Base-by-base conservation (phyloP, 768 basidiomycete species). In the Cystoderma amianthinum region DNA sequence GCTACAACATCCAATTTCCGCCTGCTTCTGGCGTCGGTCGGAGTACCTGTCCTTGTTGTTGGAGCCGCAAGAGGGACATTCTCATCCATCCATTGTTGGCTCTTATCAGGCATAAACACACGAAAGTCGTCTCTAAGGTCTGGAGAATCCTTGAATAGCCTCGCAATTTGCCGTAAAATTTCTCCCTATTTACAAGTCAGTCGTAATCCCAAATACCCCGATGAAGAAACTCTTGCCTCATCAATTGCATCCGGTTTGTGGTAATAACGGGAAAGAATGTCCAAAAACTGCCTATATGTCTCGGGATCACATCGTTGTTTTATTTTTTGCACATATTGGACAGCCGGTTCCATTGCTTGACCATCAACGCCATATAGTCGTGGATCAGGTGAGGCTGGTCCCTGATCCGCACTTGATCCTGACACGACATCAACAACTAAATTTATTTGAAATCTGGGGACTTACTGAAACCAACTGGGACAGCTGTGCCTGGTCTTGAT, bases 291-390 rank as follows among this genome's bases (percentile, higher is more conserved):
- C 41, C 77, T 75, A 49, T 90, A 91, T 3, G 86, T 92, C 12
- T 92, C 90, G 0, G 89, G 77, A 47, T 95, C 88, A 61, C 90
- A 96, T 12, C 92, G 81, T 44, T 85, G 83, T 60, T 96, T 97
- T 62, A 98, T 96, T 64, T 92, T 92, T 63, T 94, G 92, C 22
- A 99, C 92, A 51, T 95, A 98, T 52, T 90, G 81, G 43, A 98
- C 83, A 0, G 96, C 96, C 13, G 80, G 82, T 49, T 82, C 78
- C 32, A 85, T 76, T 17, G 77, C 64, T 47, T 66, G 69, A 6
- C 56, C 68, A 33, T 69, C 71, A 47, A 63, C 51, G 18, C 57
- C 52, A 52, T 55, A 61, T 13, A 48, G 39, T 9, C 56, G 56
- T 12, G 62, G 59, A 36, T 66, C 64, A n/a, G 65, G 65, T 39